Conservation (phyloP, 805 yeast genomes). For the Candida ipomoeae region DNA sequence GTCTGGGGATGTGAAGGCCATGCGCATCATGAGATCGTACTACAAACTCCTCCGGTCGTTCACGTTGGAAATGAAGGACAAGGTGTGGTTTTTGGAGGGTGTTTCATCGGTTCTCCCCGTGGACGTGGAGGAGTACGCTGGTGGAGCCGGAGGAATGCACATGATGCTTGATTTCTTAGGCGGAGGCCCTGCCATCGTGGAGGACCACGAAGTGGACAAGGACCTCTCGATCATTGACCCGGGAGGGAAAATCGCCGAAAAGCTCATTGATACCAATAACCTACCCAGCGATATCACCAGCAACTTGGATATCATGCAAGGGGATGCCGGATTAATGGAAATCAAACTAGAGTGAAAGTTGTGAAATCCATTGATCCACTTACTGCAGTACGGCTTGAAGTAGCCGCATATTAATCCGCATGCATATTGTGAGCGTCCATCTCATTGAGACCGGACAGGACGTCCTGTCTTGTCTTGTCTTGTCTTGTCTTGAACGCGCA, state of each 20-base stretch:
- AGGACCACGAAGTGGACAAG: slow-evolving; percentile 35
- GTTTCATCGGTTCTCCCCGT: slow-evolving; percentile 76
- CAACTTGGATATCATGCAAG: slow-evolving; percentile 49
- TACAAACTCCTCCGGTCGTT: slow-evolving; percentile 76
- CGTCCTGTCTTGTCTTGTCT: too few relatives aligned
- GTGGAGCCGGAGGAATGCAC: slow-evolving; percentile 84
- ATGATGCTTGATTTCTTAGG: slow-evolving; percentile 88
- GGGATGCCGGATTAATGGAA: slow-evolving; percentile 40
- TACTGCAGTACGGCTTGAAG: background rate
- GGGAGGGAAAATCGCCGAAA: slow-evolving; percentile 41
- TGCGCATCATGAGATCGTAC: slow-evolving; percentile 87
- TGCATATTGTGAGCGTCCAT: background rate
- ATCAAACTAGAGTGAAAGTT: slow-evolving; percentile 20
- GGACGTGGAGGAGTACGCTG: slow-evolving; percentile 86
- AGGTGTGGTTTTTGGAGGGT: slow-evolving; percentile 92
- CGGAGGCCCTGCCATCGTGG: slow-evolving; percentile 49
- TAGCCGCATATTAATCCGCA: background rate
- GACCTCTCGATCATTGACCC: slow-evolving; percentile 42
- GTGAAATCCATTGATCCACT: too few relatives aligned
- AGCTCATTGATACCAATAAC: slow-evolving; percentile 50
- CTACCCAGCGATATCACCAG: slow-evolving; percentile 54
- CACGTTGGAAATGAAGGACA: slow-evolving; percentile 81
- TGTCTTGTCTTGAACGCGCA: background rate
- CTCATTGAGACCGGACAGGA: background rate
- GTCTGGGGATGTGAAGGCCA: slow-evolving; percentile 82